Evolutionary conservation across 2,329 filamentous ascomycete species (phyloP).

Genomic region (Monosporascus sp.): DNA sequence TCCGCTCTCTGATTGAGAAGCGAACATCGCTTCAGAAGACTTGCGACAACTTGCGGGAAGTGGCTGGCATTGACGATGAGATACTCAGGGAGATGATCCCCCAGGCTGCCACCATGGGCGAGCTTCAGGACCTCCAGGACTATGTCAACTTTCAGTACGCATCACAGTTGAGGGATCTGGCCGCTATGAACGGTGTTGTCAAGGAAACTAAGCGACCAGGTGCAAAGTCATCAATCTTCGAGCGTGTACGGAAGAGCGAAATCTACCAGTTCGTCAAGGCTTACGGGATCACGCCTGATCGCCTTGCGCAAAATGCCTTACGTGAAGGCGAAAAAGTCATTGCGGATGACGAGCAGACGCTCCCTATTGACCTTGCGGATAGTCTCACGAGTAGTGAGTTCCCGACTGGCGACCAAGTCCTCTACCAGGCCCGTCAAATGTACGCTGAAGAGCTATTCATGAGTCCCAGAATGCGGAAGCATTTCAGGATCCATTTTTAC

Average conservation of each 20-base stretch:
- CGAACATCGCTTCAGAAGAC: constrained; percentile 77
- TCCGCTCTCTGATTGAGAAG: constrained; percentile 87
- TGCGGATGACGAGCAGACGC: constrained; percentile 75
- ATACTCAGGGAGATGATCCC: constrained; percentile 80
- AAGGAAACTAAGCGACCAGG: constrained; percentile 74
- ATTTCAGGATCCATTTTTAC: constrained; percentile 79
- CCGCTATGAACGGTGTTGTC: constrained; percentile 54
- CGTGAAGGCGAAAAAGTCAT: constrained; percentile 72
- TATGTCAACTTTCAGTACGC: constrained; percentile 94
- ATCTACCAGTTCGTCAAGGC: constrained; percentile 80
- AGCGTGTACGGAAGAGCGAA: constrained; percentile 74
- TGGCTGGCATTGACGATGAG: constrained; percentile 59
- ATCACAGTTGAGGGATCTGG: constrained; percentile 74
- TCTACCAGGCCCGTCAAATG: constrained; percentile 77
- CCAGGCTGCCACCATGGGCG: constrained; percentile 80
- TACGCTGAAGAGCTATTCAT: constrained; percentile 86
- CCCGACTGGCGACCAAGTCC: constrained; percentile 66
- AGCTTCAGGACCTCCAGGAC: constrained; percentile 93
- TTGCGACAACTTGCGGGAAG: constrained; percentile 64
- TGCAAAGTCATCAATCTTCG: constrained; percentile 73
- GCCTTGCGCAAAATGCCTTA: constrained; percentile 80
- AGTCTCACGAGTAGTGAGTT: constrained; percentile 68
- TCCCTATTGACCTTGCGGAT: constrained; percentile 84
- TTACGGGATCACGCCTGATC: constrained; percentile 85
- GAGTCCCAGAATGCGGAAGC: constrained; percentile 84